Percentiles rank a stretch among this genome's conserved stretches.
phyloP scores from a whole-genome alignment of 768 basidiomycete species.

The Leccinum ochraceum region DNA sequence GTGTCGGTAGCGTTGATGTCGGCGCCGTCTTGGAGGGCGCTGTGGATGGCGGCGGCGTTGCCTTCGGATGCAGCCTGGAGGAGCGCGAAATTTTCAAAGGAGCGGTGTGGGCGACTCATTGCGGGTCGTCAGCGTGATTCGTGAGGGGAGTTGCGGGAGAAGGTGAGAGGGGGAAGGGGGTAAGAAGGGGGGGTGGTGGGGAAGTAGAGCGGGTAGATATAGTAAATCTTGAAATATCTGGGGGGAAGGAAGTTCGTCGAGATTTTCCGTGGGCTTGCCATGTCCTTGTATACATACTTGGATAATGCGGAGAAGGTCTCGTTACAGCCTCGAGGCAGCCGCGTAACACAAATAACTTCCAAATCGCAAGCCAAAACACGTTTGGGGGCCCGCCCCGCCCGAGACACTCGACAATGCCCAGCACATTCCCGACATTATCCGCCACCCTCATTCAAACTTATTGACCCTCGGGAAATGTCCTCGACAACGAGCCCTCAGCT shows the following conservation, averaged over 20 bases:
- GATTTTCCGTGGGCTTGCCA: slow-evolving; percentile 23
- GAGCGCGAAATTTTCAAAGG: slow-evolving; percentile 44
- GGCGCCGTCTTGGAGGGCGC: slow-evolving; percentile 57
- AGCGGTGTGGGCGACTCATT: slow-evolving; percentile 40
- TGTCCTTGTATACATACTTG: slow-evolving; percentile 27
- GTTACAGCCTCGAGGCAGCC: slow-evolving; percentile 32
- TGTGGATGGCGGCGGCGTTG: slow-evolving; percentile 52
- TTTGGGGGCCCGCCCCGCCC: not conserved
- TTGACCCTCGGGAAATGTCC: not conserved
- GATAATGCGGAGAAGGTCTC: slow-evolving; percentile 28
- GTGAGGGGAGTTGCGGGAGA: slow-evolving; percentile 22
- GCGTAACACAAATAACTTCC: slow-evolving; percentile 9
- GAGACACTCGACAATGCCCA: slow-evolving; percentile 11
- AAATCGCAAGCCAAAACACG: slow-evolving; percentile 1
- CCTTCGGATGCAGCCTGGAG: slow-evolving; percentile 60
- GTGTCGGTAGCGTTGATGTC: slow-evolving; percentile 68
- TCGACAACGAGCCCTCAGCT: slow-evolving; percentile 1
- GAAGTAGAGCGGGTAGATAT: slow-evolving; percentile 22
- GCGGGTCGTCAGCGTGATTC: slow-evolving; percentile 33
- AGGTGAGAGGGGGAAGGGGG: slow-evolving; percentile 1
- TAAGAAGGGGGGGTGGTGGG: not conserved
- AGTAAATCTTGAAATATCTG: slow-evolving; percentile 1
- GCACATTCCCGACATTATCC: not conserved
- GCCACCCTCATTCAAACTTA: not conserved
- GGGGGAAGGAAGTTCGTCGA: slow-evolving; percentile 5